Evolutionary conservation across 495 filamentous ascomycete genomes (phyloP).

Genomic region (Hypoxylon rickii): DNA sequence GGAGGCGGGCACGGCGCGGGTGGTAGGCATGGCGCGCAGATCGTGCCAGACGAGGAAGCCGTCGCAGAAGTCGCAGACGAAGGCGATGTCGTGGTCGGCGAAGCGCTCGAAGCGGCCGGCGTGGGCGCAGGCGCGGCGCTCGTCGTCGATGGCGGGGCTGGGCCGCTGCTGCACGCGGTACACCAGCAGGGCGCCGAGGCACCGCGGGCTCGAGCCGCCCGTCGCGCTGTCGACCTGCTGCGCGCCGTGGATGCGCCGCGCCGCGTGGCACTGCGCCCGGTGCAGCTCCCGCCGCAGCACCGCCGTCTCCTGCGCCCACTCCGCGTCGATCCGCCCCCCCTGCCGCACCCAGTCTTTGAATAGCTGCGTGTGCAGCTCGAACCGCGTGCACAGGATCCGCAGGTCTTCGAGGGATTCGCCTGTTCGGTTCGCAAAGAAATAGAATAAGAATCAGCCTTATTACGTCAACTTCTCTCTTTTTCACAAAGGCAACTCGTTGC

Average conservation of each 20-base stretch:
- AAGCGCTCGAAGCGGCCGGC: conserved; percentile 50
- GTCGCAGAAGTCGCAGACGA: conserved; percentile 57
- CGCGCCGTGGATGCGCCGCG: conserved; percentile 49
- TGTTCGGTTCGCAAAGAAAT: conserved; percentile 26
- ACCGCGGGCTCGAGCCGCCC: conserved; percentile 32
- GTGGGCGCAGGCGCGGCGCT: conserved; percentile 45
- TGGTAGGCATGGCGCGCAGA: conserved; percentile 45
- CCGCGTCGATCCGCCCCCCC: conserved; percentile 49
- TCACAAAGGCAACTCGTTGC: too few species aligned
- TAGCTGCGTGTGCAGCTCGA: conserved; percentile 45
- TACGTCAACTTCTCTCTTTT: conserved; percentile 28
- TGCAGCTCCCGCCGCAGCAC: conserved; percentile 47
- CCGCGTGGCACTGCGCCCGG: conserved; percentile 53
- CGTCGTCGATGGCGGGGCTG: conserved; percentile 34
- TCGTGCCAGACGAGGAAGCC: conserved; percentile 54
- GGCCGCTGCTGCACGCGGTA: conserved; percentile 40
- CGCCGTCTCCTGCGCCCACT: conserved; percentile 49
- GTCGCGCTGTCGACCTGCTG: conserved; percentile 35
- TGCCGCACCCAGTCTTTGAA: conserved; percentile 49
- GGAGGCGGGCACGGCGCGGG: conserved; percentile 22
- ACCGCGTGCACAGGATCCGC: conserved; percentile 42
- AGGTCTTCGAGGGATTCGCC: conserved; percentile 50
- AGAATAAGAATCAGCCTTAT: conserved; percentile 15
- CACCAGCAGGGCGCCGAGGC: conserved; percentile 52
- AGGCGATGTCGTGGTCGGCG: conserved; percentile 49